Evolutionary conservation across 148 eudicot genomes (phyloP).

Genomic region (Camellia lanceoleosa): DNA sequence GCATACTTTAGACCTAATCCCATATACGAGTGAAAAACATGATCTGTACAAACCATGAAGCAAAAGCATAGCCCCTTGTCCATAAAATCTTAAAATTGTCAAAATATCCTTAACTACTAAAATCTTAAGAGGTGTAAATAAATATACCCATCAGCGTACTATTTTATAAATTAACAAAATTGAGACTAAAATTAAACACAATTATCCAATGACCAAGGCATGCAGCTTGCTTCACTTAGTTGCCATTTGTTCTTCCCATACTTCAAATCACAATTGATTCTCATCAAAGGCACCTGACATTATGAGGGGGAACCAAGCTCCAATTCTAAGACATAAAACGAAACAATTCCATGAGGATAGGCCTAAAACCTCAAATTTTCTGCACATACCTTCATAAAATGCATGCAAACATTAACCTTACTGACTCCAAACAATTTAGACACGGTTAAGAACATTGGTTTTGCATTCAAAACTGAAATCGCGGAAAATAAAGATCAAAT

Average conservation of each 20-base stretch:
- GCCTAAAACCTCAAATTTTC: neutral
- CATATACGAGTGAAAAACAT: too few relatives aligned
- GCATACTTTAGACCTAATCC: too few relatives aligned
- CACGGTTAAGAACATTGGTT: too few relatives aligned
- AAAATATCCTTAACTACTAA: neutral
- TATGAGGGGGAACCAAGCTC: neutral
- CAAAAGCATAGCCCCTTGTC: too few relatives aligned
- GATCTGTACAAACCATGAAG: too few relatives aligned
- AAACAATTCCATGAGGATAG: neutral
- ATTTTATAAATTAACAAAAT: neutral
- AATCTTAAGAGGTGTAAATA: neutral
- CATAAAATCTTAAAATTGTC: too few relatives aligned
- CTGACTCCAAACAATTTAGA: too few relatives aligned
- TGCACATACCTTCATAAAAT: too few relatives aligned
- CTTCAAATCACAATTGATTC: neutral
- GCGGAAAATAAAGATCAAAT: too few relatives aligned
- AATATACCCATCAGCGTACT: neutral
- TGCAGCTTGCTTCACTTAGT: neutral
- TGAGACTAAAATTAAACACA: neutral
- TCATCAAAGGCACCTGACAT: too few relatives aligned
- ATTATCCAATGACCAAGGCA: neutral
- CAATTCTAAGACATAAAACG: neutral
- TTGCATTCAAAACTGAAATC: too few relatives aligned
- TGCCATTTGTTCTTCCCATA: neutral
- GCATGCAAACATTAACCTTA: too few relatives aligned